These are phyloP conservation scores for Amanita molliuscula DNA, from an alignment of 768 basidiomycete species.

Conservation along the genomic window DNA sequence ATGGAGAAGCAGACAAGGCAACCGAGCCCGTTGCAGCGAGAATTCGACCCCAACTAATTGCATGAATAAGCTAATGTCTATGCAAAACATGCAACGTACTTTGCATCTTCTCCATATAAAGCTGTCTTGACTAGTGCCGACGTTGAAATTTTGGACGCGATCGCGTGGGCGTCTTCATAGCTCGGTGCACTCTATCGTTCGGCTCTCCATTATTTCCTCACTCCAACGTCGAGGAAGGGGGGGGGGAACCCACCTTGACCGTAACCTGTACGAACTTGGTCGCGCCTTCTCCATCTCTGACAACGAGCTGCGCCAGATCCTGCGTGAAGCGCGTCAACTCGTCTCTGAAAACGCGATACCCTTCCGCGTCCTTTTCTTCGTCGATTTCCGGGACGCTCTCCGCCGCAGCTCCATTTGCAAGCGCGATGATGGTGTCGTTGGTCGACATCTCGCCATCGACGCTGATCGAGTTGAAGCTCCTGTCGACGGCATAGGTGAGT, in stretches of 20 bases:
- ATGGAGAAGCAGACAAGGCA: constrained; percentile 39
- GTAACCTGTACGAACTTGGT: constrained; percentile 94
- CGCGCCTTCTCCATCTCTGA: constrained; percentile 94
- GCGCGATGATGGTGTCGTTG: constrained; percentile 84
- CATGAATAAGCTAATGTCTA: background rate
- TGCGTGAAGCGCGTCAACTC: constrained; percentile 81
- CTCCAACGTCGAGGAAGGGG: constrained; percentile 7
- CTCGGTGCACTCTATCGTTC: constrained; percentile 58
- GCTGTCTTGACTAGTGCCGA: constrained; percentile 95
- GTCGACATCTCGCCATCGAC: constrained; percentile 99
- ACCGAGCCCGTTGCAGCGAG: constrained; percentile 87
- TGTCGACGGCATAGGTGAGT: constrained; percentile 82
- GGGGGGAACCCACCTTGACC: constrained; percentile 55
- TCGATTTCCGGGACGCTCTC: constrained; percentile 38
- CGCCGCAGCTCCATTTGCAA: constrained; percentile 79
- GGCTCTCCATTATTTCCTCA: no score
- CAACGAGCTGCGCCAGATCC: constrained; percentile 91
- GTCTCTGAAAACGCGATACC: constrained; percentile 64
- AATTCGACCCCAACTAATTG: constrained; percentile 88
- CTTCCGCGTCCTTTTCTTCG: constrained; percentile 47
- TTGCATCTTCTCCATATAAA: constrained; percentile 92
- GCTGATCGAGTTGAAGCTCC: constrained; percentile 94
- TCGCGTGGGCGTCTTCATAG: constrained; percentile 78
- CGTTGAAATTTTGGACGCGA: constrained; percentile 87
- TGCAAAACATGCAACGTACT: constrained; percentile 34